Conservation (phyloP, 1,284 basidiomycete species). For the Ganoderma boninense region DNA sequence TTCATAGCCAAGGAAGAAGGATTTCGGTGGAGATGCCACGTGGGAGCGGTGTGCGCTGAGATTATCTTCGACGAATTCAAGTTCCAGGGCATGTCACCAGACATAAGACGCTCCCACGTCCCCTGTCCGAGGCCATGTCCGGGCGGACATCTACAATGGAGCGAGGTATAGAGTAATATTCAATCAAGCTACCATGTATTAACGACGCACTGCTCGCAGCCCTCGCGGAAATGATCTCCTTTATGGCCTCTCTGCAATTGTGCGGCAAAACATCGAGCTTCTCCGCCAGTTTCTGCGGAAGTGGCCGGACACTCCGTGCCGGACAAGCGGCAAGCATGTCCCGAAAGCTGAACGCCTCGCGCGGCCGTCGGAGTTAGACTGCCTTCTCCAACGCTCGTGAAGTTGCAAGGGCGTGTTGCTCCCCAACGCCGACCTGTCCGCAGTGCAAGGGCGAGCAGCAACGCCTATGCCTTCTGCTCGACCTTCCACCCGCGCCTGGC, state of each 20-base stretch:
- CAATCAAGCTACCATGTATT: background rate
- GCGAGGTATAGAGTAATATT: background rate
- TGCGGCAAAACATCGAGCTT: too few relatives aligned
- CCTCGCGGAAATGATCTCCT: background rate
- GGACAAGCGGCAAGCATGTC: background rate
- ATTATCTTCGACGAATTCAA: background rate
- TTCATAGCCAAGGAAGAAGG: background rate
- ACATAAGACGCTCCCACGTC: constrained; percentile 1
- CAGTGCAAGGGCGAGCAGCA: background rate
- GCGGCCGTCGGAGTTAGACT: background rate
- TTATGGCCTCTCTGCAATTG: background rate
- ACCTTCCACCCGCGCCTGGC: background rate
- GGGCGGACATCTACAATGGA: background rate
- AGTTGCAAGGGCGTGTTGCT: background rate
- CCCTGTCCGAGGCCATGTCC: background rate
- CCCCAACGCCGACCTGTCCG: constrained; percentile 7
- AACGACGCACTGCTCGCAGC: background rate
- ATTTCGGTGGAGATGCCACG: background rate
- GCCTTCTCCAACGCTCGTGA: background rate
- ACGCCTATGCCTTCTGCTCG: constrained; percentile 1
- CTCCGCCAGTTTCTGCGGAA: background rate
- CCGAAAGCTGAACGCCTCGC: background rate
- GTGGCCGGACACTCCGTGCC: background rate
- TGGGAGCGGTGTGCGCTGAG: background rate
- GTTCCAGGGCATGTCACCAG: background rate